phyloP scores from a whole-genome alignment of 345 rosid genomes.

The Litchi chinensis region DNA sequence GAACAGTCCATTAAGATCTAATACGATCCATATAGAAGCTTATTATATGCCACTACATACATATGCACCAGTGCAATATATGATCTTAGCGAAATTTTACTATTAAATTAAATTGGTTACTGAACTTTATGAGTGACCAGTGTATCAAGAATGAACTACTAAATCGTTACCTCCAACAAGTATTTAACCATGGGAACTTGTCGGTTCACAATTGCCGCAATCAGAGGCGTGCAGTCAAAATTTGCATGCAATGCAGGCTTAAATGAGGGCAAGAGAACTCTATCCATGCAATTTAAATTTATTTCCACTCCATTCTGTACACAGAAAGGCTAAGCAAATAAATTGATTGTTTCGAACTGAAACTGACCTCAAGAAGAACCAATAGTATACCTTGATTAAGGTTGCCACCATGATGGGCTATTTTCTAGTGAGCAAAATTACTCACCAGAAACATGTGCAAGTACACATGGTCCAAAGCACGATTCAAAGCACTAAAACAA shows the following conservation, averaged over 20 bases:
- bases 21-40: not conserved
- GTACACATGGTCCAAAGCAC: too few relatives aligned
- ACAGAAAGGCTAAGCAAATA: not conserved
- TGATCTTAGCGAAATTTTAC: not conserved
- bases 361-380: slow-evolving; percentile 1
- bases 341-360: not conserved
- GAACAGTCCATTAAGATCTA: not conserved
- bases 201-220: slow-evolving; percentile 42
- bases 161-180: slow-evolving; percentile 33
- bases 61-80: not conserved
- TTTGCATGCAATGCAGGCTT: slow-evolving; percentile 40
- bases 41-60: not conserved
- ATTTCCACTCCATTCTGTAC: slow-evolving; percentile 37
- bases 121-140: not conserved
- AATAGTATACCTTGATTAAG: slow-evolving; percentile 29
- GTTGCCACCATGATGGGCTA: too few relatives aligned
- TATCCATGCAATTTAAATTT: slow-evolving; percentile 22
- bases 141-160: not conserved
- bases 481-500: too few relatives aligned
- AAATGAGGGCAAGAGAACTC: slow-evolving; percentile 29
- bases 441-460: too few relatives aligned
- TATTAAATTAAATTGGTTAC: not conserved
- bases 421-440: too few relatives aligned
- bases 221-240: slow-evolving; percentile 35
- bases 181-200: slow-evolving; percentile 35